Evolutionary conservation across 352 stramenopile genomes (phyloP).

Genomic region (Globisporangium rhizosaccharum): DNA sequence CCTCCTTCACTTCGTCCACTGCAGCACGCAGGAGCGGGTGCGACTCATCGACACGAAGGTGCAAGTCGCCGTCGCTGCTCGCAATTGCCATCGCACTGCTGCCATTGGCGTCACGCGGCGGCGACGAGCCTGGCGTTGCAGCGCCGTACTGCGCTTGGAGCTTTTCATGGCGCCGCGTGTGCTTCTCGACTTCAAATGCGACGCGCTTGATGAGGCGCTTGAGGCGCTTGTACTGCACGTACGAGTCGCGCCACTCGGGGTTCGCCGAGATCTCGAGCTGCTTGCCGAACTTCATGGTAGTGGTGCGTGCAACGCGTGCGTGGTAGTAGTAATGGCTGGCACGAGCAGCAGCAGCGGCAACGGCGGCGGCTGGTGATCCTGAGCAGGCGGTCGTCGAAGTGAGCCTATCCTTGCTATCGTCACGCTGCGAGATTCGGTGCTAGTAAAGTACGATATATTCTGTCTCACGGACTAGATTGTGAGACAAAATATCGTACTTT

Average conservation of each 20-base stretch:
- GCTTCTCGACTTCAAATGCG: slow-evolving; percentile 84
- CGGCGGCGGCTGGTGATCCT: no score
- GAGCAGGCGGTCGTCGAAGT: no score
- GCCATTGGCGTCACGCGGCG: neutral
- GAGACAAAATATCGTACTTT: no score
- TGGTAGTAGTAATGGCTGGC: no score
- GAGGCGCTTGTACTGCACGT: slow-evolving; percentile 90
- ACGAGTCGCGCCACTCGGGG: slow-evolving; percentile 85
- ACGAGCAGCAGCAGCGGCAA: no score
- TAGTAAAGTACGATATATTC: no score
- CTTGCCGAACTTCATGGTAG: slow-evolving; percentile 91
- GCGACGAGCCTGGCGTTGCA: slow-evolving; percentile 2
- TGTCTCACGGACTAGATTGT: no score
- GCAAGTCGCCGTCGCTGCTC: slow-evolving; percentile 16
- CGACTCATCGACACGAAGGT: slow-evolving; percentile 53
- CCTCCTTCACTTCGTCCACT: slow-evolving; percentile 56
- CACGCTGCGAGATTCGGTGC: no score
- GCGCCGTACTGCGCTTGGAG: slow-evolving; percentile 19
- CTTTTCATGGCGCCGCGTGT: slow-evolving; percentile 60
- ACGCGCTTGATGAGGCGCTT: slow-evolving; percentile 90
- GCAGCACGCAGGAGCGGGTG: slow-evolving; percentile 48
- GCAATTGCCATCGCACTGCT: neutral
- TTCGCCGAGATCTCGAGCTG: slow-evolving; percentile 88
- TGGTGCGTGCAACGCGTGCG: neutral
- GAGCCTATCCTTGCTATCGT: no score